Base-by-base conservation (phyloP, 2,329 filamentous ascomycete genomes). In the Massarina eburnea region DNA sequence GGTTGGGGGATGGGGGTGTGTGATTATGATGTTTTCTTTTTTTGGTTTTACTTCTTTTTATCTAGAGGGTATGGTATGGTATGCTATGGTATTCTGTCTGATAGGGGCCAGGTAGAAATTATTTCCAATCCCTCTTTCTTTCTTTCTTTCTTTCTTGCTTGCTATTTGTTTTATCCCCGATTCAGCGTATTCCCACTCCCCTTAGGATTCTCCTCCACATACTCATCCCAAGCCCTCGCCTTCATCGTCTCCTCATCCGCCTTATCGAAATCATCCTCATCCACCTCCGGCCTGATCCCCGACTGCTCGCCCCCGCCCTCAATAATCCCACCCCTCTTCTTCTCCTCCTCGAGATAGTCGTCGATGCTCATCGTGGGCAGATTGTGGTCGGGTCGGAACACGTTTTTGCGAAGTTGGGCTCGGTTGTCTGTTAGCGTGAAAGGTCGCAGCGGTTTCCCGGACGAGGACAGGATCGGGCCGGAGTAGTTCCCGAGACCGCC, bases 281-380 rank as follows among this genome's bases (percentile, higher is more conserved):
- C 88, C 5, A 88, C 81, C 67, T 90, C 85, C 1, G 84, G 81
- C 52, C 79, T 77, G 20, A 82, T 74, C 14, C 80, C 82, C 57
- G 84, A 88, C 54, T 86, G 82, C 60, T 88, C 88, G 15, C 91
- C 91, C 22, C 91, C 91, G 27, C 91, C 94, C 64, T 96, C 88
- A 44, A 97, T 89, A 47, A 99, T 91, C 17, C 89, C 89, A 14
- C 94, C 94, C 51, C 88, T 78, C 55, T 82, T 80, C 63, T 81
- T 81, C 74, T 97, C 94, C 71, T 97, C 92, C 41, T 95, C 94
- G 14, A 99, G 77, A 64, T 97, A 99, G 73, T 99, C 94, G 59
- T 99, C 94, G 51, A 99, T 96, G 1, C 84, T 89, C 94, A 99
- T 97, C 3, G 94, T 97, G 1, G 94, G 94, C 47, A 99, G 74